A percentile compares a stretch with the other conserved stretches of the same genome.
These are phyloP conservation scores for Sporothrix luriei DNA, from an alignment of 2,329 filamentous ascomycete genomes.

Conservation along the genomic window DNA sequence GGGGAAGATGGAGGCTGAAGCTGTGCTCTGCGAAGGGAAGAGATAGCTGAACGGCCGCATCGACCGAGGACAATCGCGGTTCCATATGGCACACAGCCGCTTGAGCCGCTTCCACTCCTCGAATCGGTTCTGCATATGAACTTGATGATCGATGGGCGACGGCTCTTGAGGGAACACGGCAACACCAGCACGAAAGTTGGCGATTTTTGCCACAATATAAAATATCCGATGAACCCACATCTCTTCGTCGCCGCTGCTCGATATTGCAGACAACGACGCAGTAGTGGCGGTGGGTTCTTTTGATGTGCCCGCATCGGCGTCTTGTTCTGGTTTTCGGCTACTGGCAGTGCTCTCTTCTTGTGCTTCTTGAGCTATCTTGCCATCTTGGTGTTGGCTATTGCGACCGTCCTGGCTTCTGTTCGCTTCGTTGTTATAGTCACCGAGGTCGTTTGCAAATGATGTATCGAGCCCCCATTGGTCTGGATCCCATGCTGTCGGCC, in stretches of 20 bases:
- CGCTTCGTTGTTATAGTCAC: neutral
- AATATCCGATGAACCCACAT: constrained; percentile 86
- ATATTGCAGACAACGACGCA: constrained; percentile 38
- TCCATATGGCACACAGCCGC: constrained; percentile 81
- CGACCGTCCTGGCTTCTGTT: neutral
- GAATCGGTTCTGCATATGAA: constrained; percentile 64
- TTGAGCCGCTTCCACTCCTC: constrained; percentile 81
- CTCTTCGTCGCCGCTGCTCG: constrained; percentile 65
- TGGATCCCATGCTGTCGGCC: constrained; percentile 84
- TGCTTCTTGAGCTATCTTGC: neutral
- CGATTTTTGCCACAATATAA: constrained; percentile 83
- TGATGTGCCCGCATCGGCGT: neutral
- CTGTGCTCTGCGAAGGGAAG: constrained; percentile 58
- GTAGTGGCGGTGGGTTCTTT: neutral
- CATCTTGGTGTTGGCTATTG: neutral
- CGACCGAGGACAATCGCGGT: constrained; percentile 72
- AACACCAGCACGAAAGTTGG: constrained; percentile 77
- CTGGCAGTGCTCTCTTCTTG: neutral
- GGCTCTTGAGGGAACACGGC: constrained; percentile 60
- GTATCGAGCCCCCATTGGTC: constrained; percentile 88
- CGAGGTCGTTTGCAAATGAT: constrained; percentile 54
- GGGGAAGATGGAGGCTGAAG: constrained; percentile 74
- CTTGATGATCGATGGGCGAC: constrained; percentile 64
- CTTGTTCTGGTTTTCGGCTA: neutral
- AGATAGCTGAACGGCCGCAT: constrained; percentile 87